phyloP scores from a whole-genome alignment of 805 yeast genomes.

The Saccharomyces eubayanus region DNA sequence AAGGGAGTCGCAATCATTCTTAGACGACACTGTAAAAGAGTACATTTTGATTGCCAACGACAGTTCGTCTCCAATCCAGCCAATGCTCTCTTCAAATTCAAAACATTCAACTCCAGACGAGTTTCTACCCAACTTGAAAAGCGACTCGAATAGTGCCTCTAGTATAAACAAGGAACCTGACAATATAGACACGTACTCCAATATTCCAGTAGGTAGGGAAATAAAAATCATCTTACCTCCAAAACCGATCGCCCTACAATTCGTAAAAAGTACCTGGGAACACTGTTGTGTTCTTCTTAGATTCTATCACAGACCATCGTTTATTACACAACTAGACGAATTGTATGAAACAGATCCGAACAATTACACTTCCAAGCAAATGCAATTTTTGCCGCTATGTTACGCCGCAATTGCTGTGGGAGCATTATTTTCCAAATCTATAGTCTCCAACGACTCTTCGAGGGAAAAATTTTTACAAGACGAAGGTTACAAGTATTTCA shows the following conservation, averaged over 20 bases:
- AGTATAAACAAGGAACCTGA: conserved; percentile 9
- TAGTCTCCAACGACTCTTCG: conserved; percentile 1
- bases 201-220: conserved; percentile 34
- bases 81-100: conserved; percentile 7
- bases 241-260: conserved; percentile 60
- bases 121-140: neutral
- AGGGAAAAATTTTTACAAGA: conserved; percentile 33
- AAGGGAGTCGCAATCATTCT: conserved; percentile 4
- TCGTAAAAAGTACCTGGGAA: conserved; percentile 75
- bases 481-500: conserved; percentile 77
- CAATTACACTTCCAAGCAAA: conserved; percentile 68
- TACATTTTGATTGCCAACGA: conserved; percentile 14
- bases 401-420: conserved; percentile 86
- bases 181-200: conserved; percentile 15
- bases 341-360: conserved; percentile 72
- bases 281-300: conserved; percentile 78
- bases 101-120: conserved; percentile 12
- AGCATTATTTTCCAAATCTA: conserved; percentile 50
- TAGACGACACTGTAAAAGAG: conserved; percentile 21
- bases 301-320: conserved; percentile 80
- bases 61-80: neutral
- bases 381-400: conserved; percentile 69
- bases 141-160: conserved; percentile 1
- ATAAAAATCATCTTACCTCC: conserved; percentile 68
- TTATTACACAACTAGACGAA: conserved; percentile 64